A percentile compares a stretch with the other conserved stretches of the same genome.
phyloP scores from a whole-genome alignment of 148 eudicot species.

The Cornus kousa region DNA sequence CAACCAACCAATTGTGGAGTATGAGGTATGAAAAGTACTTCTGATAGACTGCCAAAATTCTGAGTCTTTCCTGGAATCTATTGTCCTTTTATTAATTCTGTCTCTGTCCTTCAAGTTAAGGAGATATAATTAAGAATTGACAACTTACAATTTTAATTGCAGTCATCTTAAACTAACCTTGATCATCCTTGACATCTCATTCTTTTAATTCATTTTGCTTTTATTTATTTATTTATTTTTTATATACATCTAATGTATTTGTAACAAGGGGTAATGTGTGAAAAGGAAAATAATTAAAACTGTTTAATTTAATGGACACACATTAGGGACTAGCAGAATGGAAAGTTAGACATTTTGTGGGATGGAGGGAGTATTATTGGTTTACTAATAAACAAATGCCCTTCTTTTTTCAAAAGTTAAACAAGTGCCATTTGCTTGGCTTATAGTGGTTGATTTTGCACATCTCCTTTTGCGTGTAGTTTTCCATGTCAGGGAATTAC shows the following conservation, averaged over 20 bases:
- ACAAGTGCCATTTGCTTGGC: not conserved
- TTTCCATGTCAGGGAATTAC: conserved; percentile 68
- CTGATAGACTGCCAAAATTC: conserved; percentile 6
- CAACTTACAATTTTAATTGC: not conserved
- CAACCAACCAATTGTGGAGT: conserved; percentile 66
- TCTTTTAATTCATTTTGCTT: not conserved
- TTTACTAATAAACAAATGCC: not conserved
- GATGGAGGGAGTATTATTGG: not conserved
- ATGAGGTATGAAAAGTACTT: conserved; percentile 44
- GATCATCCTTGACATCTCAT: not conserved
- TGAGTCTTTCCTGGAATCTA: not conserved
- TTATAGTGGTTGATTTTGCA: conserved; percentile 3
- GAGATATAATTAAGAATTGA: not conserved
- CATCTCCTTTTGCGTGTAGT: conserved; percentile 34
- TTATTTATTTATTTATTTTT: too few relatives aligned
- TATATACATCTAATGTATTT: not conserved
- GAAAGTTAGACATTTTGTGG: not conserved
- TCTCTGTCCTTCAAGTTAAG: not conserved
- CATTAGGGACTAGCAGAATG: not conserved
- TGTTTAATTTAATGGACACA: not conserved
- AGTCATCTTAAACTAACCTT: not conserved
- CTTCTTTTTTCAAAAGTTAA: too few relatives aligned
- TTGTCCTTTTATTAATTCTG: not conserved
- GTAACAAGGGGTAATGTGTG: not conserved
- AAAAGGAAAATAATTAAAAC: not conserved